These are phyloP conservation scores for Vickermania spadyakhi DNA, from an alignment of 208 protist genomes.

Conservation along the genomic window DNA sequence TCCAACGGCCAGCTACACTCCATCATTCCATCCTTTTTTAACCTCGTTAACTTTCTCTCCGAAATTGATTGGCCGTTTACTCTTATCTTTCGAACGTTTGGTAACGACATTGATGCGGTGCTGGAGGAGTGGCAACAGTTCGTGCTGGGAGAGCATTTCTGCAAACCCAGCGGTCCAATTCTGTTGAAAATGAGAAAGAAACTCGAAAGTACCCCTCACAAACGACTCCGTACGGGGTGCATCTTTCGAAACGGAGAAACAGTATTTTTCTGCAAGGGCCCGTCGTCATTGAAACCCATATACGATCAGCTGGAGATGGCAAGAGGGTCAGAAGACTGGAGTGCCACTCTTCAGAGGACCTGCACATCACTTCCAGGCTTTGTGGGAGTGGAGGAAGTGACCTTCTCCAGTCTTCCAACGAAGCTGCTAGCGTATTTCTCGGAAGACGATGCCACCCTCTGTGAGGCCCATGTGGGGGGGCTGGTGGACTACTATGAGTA, in stretches of 20 bases:
- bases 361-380: slow-evolving; percentile 34
- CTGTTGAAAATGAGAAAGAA: slow-evolving; percentile 26
- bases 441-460: neutral
- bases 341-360: slow-evolving; percentile 16
- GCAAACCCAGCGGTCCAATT: slow-evolving; percentile 40
- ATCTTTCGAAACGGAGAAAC: slow-evolving; percentile 51
- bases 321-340: too few relatives aligned
- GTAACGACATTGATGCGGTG: slow-evolving; percentile 60
- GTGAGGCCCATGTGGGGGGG: slow-evolving; percentile 61
- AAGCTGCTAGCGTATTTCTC: slow-evolving; percentile 46
- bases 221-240: slow-evolving; percentile 42
- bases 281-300: neutral
- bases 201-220: slow-evolving; percentile 6
- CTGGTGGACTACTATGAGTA: slow-evolving; percentile 85
- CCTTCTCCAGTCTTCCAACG: slow-evolving; percentile 34
- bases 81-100: slow-evolving; percentile 85
- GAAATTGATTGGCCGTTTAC: slow-evolving; percentile 74
- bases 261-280: slow-evolving; percentile 67
- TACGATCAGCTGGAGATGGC: slow-evolving; percentile 5
- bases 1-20: slow-evolving; percentile 19
- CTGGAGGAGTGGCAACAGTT: slow-evolving; percentile 76
- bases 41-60: slow-evolving; percentile 69
- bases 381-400: slow-evolving; percentile 24
- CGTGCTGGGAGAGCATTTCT: slow-evolving; percentile 52
- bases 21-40: slow-evolving; percentile 85